A percentile compares a stretch with the other conserved stretches of the same genome.
phyloP scores from a whole-genome alignment of 164 flowering plant species.

The Piper betle region DNA sequence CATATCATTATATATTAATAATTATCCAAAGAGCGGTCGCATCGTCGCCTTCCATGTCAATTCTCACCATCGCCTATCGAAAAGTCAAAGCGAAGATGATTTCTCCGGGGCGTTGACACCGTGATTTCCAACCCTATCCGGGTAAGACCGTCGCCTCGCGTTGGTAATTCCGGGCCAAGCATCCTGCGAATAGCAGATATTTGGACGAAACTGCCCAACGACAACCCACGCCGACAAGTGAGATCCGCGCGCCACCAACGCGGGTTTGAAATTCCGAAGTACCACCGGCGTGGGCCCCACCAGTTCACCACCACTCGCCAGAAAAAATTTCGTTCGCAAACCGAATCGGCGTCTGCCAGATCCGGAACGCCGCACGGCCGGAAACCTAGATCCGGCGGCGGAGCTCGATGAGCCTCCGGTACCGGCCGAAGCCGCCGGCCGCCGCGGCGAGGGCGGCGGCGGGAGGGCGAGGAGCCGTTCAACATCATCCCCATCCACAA shows the following conservation, averaged over 20 bases:
- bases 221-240: slow-evolving; percentile 53
- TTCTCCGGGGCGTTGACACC: too few relatives aligned
- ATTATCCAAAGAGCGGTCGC: too few relatives aligned
- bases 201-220: slow-evolving; percentile 5
- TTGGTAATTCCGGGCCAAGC: too few relatives aligned
- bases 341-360: too few relatives aligned
- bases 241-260: slow-evolving; percentile 10
- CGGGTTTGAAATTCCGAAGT: neutral
- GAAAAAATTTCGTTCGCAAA: too few relatives aligned
- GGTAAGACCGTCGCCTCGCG: slow-evolving; percentile 29
- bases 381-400: slow-evolving; percentile 1
- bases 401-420: slow-evolving; percentile 6
- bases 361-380: too few relatives aligned
- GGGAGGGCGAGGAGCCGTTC: slow-evolving; percentile 6
- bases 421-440: slow-evolving; percentile 5
- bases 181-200: too few relatives aligned
- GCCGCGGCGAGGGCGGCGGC: neutral
- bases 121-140: slow-evolving; percentile 43
- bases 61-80: too few relatives aligned
- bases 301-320: slow-evolving; percentile 1
- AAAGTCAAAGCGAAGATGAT: too few relatives aligned
- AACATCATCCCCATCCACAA: slow-evolving; percentile 52
- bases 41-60: too few relatives aligned
- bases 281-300: too few relatives aligned
- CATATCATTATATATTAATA: too few relatives aligned